phyloP scores from a whole-genome alignment of 352 stramenopile species.

The Lagenidium sp. region DNA sequence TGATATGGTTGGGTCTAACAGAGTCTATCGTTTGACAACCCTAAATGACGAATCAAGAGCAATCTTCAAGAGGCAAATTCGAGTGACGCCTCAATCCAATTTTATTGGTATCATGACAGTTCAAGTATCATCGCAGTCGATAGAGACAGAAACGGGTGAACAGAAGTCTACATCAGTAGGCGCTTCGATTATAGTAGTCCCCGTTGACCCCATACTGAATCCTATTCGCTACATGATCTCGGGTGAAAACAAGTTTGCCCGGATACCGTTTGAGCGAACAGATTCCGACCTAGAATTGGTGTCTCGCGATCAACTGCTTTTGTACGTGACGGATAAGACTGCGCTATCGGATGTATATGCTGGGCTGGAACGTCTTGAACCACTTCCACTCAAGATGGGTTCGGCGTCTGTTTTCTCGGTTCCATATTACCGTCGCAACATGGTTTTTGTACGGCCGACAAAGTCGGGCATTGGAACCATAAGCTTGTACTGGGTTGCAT shows the following conservation, averaged over 20 bases:
- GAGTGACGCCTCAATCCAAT: neutral
- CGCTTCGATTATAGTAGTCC: constrained; percentile 2
- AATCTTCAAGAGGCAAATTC: neutral
- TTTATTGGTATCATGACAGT: neutral
- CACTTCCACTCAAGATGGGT: constrained; percentile 11
- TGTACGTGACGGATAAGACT: constrained; percentile 25
- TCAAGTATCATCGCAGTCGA: neutral
- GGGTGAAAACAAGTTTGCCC: constrained; percentile 22
- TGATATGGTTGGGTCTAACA: no score
- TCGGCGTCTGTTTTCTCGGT: constrained; percentile 19
- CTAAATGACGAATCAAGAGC: neutral
- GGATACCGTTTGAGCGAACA: constrained; percentile 25
- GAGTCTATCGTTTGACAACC: neutral
- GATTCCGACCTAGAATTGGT: constrained; percentile 22
- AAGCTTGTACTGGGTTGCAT: constrained; percentile 28
- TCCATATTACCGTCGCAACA: constrained; percentile 19
- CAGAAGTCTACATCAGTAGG: neutral
- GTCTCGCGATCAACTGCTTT: constrained; percentile 24
- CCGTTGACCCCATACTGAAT: constrained; percentile 10
- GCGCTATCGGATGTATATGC: constrained; percentile 29
- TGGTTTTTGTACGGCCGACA: constrained; percentile 17
- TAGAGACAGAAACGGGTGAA: neutral
- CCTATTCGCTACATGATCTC: constrained; percentile 2
- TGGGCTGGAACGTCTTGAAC: constrained; percentile 12
- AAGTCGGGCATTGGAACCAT: constrained; percentile 23